These are phyloP conservation scores for Monilinia vaccinii-corymbosi DNA, from an alignment of 2,329 filamentous ascomycete genomes.

Conservation along the genomic window DNA sequence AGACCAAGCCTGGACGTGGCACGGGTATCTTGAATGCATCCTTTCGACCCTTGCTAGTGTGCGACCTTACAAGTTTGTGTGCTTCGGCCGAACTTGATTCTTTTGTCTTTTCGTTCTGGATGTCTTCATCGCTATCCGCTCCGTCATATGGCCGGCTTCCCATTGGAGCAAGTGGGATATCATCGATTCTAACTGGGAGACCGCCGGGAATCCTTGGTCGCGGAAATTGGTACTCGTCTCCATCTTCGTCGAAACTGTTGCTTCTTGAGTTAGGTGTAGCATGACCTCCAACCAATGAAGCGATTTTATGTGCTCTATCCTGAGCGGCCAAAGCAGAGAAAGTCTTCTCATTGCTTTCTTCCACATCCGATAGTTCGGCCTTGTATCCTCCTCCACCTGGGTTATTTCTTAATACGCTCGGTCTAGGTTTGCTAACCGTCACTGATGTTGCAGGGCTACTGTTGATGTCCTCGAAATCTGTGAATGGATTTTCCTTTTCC, in stretches of 20 bases:
- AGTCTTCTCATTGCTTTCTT: conserved; percentile 24
- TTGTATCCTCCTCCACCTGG: not conserved
- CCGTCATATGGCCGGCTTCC: conserved; percentile 20
- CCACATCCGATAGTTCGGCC: conserved; percentile 11
- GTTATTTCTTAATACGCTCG: conserved; percentile 24
- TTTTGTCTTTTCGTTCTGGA: conserved; percentile 15
- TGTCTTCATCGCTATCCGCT: conserved; percentile 23
- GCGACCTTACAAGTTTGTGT: conserved; percentile 34
- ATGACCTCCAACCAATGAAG: conserved; percentile 25
- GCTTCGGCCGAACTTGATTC: conserved; percentile 33
- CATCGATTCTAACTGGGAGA: conserved; percentile 25
- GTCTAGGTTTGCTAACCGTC: conserved; percentile 18
- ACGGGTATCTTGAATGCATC: conserved; percentile 16
- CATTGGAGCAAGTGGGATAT: conserved; percentile 28
- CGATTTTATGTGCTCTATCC: conserved; percentile 26
- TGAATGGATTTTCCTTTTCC: conserved; percentile 26
- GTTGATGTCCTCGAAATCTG: conserved; percentile 13
- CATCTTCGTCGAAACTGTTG: conserved; percentile 24
- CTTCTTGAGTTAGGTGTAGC: conserved; percentile 28
- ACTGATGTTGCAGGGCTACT: conserved; percentile 1
- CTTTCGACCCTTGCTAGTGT: conserved; percentile 28
- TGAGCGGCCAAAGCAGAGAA: conserved; percentile 28
- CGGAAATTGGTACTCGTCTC: conserved; percentile 14
- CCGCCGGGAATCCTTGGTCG: conserved; percentile 4
- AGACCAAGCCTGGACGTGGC: conserved; percentile 25